These are phyloP conservation scores for Epichloe coenophiala DNA, from an alignment of 2,329 filamentous ascomycete species.

Conservation along the genomic window DNA sequence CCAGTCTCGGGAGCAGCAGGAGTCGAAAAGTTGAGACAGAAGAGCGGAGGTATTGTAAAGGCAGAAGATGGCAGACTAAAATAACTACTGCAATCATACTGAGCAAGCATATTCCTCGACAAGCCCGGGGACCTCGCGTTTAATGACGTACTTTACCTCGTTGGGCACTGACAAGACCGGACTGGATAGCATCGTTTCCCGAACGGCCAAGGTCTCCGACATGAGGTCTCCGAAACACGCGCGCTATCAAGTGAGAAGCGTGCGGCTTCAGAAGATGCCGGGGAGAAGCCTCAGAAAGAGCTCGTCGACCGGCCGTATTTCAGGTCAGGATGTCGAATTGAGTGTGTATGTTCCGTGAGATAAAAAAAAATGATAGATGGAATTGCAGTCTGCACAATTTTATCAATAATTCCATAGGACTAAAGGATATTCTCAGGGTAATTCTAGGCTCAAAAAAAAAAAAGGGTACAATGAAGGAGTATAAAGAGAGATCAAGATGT, in stretches of 20 bases:
- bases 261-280: neutral
- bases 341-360: neutral
- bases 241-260: neutral
- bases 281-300: neutral
- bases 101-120: neutral
- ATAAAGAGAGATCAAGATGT: neutral
- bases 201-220: slow-evolving; percentile 6
- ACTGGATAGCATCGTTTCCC: neutral
- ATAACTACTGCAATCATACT: slow-evolving; percentile 12
- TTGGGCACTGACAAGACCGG: neutral
- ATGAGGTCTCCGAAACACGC: slow-evolving; percentile 7
- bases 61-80: slow-evolving; percentile 16
- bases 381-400: neutral
- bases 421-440: neutral
- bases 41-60: slow-evolving; percentile 7
- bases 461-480: too few species aligned
- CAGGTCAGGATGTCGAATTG: neutral
- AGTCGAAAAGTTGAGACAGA: slow-evolving; percentile 8
- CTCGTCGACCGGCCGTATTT: neutral
- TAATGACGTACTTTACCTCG: slow-evolving; percentile 14
- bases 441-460: neutral
- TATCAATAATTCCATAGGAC: neutral
- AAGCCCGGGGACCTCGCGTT: neutral
- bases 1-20: slow-evolving; percentile 1
- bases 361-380: neutral